Percentiles rank a stretch among this genome's conserved stretches.
Evolutionary conservation across 73 alveolate species (phyloP).

Genomic region (Symbiodinium natans): DNA sequence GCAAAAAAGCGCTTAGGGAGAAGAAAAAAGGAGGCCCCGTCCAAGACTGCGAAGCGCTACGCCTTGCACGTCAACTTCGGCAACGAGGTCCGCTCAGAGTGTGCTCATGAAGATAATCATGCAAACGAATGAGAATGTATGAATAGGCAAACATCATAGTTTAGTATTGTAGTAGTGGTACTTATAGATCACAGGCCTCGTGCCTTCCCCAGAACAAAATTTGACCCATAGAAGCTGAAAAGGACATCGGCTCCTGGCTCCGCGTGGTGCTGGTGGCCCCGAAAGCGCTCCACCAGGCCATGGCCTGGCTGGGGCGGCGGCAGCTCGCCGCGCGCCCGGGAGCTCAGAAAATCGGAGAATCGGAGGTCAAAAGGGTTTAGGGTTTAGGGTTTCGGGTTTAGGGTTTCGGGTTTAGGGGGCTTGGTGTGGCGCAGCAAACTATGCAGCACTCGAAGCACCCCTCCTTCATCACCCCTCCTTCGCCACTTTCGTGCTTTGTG

Average conservation of each 20-base stretch:
- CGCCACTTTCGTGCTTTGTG: too few relatives aligned
- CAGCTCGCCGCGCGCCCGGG: constrained; percentile 31
- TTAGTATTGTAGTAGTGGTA: too few relatives aligned
- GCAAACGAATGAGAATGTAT: not conserved
- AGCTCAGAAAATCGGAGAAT: not conserved
- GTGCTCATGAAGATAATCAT: not conserved
- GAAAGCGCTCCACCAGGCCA: not conserved
- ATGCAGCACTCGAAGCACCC: too few relatives aligned
- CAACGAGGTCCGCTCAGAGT: constrained; percentile 28
- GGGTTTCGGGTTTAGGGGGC: too few relatives aligned
- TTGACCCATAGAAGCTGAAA: not conserved
- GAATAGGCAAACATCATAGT: too few relatives aligned
- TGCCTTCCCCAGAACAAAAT: too few relatives aligned
- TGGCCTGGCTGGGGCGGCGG: constrained; percentile 43
- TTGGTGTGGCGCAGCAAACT: too few relatives aligned
- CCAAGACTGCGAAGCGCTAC: constrained; percentile 39
- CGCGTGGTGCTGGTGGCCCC: constrained; percentile 81
- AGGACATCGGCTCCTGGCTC: constrained; percentile 79
- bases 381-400: too few relatives aligned
- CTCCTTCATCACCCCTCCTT: too few relatives aligned
- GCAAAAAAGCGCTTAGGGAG: not conserved
- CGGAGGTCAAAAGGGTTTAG: too few relatives aligned
- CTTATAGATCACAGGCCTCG: too few relatives aligned
- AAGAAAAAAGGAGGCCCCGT: constrained; percentile 29
- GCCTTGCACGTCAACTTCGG: constrained; percentile 76